Base-by-base conservation (phyloP, 208 protist genomes). In the Crithidia thermophila region DNA sequence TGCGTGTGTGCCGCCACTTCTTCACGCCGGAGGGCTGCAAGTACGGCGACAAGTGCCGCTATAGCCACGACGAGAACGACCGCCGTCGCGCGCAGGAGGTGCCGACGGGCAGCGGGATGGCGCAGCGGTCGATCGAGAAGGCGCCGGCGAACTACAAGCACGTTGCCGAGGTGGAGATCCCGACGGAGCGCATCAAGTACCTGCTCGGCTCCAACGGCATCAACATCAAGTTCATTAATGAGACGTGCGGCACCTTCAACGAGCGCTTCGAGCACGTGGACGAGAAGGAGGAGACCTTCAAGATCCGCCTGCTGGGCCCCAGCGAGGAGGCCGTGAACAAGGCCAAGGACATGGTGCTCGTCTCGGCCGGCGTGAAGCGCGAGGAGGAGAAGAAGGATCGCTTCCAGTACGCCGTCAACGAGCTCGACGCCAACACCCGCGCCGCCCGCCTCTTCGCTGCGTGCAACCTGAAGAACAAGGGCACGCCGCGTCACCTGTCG, bases 361-460 rank as follows among this genome's bases (percentile, higher is more conserved):
- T 61, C 40, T 74, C 47, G 8, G 81, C 87, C 36, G 87, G 86
- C 42, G 79, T 92, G 46, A 85, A 65, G 58, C 77, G 79, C 21
- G 78, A 88, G 72, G 76, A 87, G 67, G 75, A 94, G 56, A 79
- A 90, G 68, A 82, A 87, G 67, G 66, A 85, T 34, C 88, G 91
- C 55, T 87, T 92, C 64, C 71, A 88, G 82, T 94, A 96, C 64
- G 82, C 85, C 23, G 79, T 83, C 20, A 94, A 93, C 66, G 91
- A 96, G 74, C 74, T 94, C n/a, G 77, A 81, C 39, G 76, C 70
- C 42, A 91, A 96, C 76, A 79, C 72, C n/a, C 78, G 66, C 61
- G 77, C 91, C 34, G 87, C 75, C 13, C 74, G 79, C 42, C 59
- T 88, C 43, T 74, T 96, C 28, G 69, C 67, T n/a, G 87, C 87